Base-by-base conservation (phyloP, 2,329 filamentous ascomycete species). In the Neonectria hederae region DNA sequence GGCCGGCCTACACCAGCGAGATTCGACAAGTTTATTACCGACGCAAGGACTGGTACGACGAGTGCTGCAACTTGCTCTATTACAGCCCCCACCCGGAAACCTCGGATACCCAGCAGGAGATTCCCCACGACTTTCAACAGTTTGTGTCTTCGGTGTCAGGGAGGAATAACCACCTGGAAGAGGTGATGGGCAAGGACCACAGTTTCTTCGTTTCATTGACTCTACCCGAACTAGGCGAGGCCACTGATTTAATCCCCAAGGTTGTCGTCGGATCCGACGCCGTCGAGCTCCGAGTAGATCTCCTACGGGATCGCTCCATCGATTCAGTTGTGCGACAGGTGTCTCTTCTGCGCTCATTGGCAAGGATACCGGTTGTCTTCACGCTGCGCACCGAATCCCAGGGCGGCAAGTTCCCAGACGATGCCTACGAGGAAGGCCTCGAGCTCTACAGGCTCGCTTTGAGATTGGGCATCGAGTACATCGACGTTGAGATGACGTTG, bases 171-270 rank as follows among this genome's bases (percentile, higher is more conserved):
- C 90, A 40, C 81, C 88, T 79, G 11, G 68, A 73, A n/a, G 63
- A 68, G 5, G 67, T 80, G n/a, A 62, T 68, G 32, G 59, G 65
- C 74, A 91, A 90, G 78, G 87, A 88, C 69, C 88, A 92, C 53
- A 96, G 92, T 21, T 98, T 97, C 83, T 99, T 99, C 73, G 92
- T 98, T 22, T 94, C 94, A 9, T 82, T 99, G 52, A 98, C 96
- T 0, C 83, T 96, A 55, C 92, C 94, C 2, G 87, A 92, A 70
- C 82, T 98, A 17, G 82, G 86, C 11, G 81, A 87, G 21, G 87
- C 90, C 30, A 76, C 88, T 9, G 83, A 89, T 21, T 81, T 90
- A 28, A 83, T 99, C 48, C 89, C 90, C 2, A 83, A 88, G 55
- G 90, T 94, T 46, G 89, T 91, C 13, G 89, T 97, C 43, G 96